Conservation (phyloP, 2,329 filamentous ascomycete species). For the Nemania serpens region DNA sequence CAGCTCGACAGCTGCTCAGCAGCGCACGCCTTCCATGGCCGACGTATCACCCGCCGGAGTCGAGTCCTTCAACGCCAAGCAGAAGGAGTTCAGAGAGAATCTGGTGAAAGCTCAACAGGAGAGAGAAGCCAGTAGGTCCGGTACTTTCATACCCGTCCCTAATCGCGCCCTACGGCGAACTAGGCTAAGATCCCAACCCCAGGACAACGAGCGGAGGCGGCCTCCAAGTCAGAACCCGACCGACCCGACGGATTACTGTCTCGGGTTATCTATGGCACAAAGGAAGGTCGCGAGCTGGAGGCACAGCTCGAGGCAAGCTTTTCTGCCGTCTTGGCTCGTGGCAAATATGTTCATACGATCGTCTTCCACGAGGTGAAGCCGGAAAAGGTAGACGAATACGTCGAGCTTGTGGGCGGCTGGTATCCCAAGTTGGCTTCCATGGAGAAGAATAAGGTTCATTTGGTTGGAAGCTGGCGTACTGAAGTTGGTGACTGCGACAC, state of each 20-base stretch:
- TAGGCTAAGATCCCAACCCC: slow-evolving; percentile 52
- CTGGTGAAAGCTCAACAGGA: slow-evolving; percentile 77
- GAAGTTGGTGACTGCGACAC: slow-evolving; percentile 97
- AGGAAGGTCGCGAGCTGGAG: slow-evolving; percentile 91
- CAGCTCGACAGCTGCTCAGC: slow-evolving; percentile 55
- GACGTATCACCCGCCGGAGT: slow-evolving; percentile 78
- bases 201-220: slow-evolving; percentile 61
- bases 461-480: slow-evolving; percentile 97
- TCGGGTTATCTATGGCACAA: slow-evolving; percentile 94
- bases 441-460: slow-evolving; percentile 89
- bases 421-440: slow-evolving; percentile 87
- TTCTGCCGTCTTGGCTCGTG: slow-evolving; percentile 89
- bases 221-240: slow-evolving; percentile 57
- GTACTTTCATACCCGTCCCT: slow-evolving; percentile 37
- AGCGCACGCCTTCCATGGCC: slow-evolving; percentile 74
- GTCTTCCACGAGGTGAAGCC: slow-evolving; percentile 96
- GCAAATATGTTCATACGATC: slow-evolving; percentile 98
- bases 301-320: slow-evolving; percentile 96
- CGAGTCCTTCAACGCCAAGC: slow-evolving; percentile 77
- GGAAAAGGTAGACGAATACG: slow-evolving; percentile 94
- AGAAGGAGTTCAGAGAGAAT: slow-evolving; percentile 84
- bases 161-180: slow-evolving; percentile 48
- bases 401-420: slow-evolving; percentile 85
- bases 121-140: slow-evolving; percentile 79
- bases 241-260: slow-evolving; percentile 76